Percentiles rank a stretch among this genome's conserved stretches.
These are phyloP conservation scores for Gillenia trifoliata DNA, from an alignment of 306 rosid species.

Conservation along the genomic window DNA sequence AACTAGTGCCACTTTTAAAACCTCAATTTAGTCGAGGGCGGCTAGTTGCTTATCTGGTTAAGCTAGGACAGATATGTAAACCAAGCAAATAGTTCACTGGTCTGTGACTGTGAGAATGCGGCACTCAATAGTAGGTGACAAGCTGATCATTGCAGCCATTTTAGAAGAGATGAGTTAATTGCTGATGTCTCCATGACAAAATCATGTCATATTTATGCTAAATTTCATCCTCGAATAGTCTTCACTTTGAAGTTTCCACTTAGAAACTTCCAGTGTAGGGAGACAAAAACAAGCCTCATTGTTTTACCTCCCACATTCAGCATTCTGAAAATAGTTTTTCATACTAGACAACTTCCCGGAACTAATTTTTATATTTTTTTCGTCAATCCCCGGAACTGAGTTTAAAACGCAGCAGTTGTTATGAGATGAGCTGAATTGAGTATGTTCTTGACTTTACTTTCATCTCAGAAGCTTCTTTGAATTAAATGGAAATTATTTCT, in stretches of 20 bases:
- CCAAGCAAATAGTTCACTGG: background rate
- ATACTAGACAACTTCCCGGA: constrained; percentile 46
- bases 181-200: background rate
- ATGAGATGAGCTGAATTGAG: constrained; percentile 57
- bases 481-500: too few relatives aligned
- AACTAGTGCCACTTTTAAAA: background rate
- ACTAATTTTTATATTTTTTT: too few relatives aligned
- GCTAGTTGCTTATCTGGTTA: background rate
- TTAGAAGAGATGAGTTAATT: background rate
- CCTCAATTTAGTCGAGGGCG: background rate
- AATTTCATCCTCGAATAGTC: background rate
- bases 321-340: background rate
- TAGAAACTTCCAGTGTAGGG: background rate
- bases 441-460: constrained; percentile 27
- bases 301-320: too few relatives aligned
- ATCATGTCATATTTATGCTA: background rate
- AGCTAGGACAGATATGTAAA: background rate
- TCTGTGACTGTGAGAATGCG: background rate
- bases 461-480: too few relatives aligned
- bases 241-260: background rate
- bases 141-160: background rate
- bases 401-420: constrained; percentile 35
- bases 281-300: too few relatives aligned
- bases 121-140: background rate
- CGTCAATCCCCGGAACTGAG: too few relatives aligned